Evolutionary conservation across 2,329 filamentous ascomycete genomes (phyloP), one percentile per base, ranked within the genome.

Genomic region (Exophiala spinifera): DNA sequence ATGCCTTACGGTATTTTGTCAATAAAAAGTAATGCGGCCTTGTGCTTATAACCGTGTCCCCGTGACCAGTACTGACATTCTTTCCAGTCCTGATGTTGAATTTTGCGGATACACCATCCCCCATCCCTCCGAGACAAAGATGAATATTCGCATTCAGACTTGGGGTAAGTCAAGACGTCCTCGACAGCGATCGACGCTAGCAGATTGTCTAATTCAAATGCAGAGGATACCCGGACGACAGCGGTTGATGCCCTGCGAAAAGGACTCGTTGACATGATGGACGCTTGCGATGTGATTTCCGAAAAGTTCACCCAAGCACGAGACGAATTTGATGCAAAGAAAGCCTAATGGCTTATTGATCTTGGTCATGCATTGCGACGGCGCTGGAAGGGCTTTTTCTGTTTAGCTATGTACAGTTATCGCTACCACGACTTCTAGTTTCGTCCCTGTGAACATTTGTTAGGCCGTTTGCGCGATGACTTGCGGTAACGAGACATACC

Each of bases 31-130:
- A 39, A 31, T 10, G 3, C 3, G 7, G 10, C 8, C 28, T 31
- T 31, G 8, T 10, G 4, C 8, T 10, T 10, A 3, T 31, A 6
- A 31, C 28, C 11, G 7, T 3, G 28, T 31, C 3, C 8, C 28
- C 3, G 28, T 31, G 28, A 10, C 8, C 28, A 7, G 28, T 31
- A 10, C 28, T 31, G 11, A 31, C 10, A 31, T 37, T n/a, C 14
- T 19, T 55, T 15, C 43, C 61, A 97, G 92, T 71, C 92, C 94
- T 25, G 85, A 94, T 61, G 94, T 99, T 56, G 94, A 99, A 71
- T 96, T 99, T 74, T 97, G 94, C 73, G 94, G 92, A 57, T 99
- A 99, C 73, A 89, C 92, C 6, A 97, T 99, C 58, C 94, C 94
- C 25, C 94, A 99, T 74, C 94, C 94, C 47, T 95, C 91, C 36